Evolutionary conservation across 257 asterid species (phyloP).

Genomic region (Mitragyna speciosa): DNA sequence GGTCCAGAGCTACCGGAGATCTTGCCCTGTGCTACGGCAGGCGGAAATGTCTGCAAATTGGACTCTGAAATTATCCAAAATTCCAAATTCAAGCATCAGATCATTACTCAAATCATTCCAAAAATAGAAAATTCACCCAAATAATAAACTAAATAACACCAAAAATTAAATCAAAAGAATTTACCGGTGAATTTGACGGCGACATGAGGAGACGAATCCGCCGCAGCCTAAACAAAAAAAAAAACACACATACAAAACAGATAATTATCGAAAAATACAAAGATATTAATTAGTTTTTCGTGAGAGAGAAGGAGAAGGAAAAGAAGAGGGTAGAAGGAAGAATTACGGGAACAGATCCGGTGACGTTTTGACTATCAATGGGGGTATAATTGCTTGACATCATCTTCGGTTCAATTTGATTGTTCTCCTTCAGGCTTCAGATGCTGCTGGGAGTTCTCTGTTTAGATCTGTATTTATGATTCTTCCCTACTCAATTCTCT

Average conservation of each 20-base stretch:
- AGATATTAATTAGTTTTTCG: background rate
- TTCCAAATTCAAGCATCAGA: constrained; percentile 14
- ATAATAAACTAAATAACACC: background rate
- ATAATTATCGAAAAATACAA: background rate
- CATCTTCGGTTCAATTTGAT: constrained; percentile 57
- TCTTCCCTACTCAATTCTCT: too few relatives aligned
- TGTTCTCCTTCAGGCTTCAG: background rate
- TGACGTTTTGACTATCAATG: constrained; percentile 70
- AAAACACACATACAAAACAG: constrained; percentile 12
- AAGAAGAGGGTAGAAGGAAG: background rate
- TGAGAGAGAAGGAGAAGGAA: background rate
- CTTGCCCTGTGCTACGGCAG: constrained; percentile 80
- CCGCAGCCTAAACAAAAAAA: constrained; percentile 52
- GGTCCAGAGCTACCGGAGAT: constrained; percentile 76
- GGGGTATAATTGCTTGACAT: constrained; percentile 89
- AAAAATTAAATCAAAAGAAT: background rate
- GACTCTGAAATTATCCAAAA: constrained; percentile 53
- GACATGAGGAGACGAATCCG: constrained; percentile 70
- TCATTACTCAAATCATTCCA: background rate
- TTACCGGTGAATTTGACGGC: constrained; percentile 77
- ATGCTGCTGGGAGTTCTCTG: background rate
- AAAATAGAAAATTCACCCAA: background rate
- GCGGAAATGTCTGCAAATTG: constrained; percentile 94
- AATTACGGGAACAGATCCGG: constrained; percentile 92
- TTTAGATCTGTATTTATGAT: too few relatives aligned